Conservation (phyloP, 2,329 filamentous ascomycete species). For the Teratosphaeria zuluensis region DNA sequence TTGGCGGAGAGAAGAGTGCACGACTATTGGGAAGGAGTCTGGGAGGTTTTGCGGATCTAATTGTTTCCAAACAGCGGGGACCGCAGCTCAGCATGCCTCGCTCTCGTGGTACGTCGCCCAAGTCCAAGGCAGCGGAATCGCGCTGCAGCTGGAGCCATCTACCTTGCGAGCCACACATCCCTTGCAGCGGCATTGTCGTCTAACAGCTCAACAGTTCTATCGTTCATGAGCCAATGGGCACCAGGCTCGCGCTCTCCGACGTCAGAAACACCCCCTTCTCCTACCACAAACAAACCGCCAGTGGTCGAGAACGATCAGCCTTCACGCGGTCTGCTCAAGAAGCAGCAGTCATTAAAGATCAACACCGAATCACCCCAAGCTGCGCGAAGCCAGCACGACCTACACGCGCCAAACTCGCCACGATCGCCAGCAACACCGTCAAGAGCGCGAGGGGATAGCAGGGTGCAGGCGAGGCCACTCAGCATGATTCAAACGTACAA, state of each 20-base stretch:
- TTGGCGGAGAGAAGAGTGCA: not conserved
- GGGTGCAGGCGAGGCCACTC: conserved; percentile 57
- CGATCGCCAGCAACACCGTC: conserved; percentile 24
- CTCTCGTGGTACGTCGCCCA: conserved; percentile 22
- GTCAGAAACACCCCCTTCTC: conserved; percentile 11
- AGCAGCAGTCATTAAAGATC: conserved; percentile 13
- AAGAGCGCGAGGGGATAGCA: conserved; percentile 37
- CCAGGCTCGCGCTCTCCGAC: conserved; percentile 29
- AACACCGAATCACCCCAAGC: conserved; percentile 16
- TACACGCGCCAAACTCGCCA: conserved; percentile 29
- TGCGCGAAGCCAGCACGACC: conserved; percentile 10
- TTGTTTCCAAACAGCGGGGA: not conserved
- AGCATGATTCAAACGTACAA: conserved; percentile 83
- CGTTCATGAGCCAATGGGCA: conserved; percentile 78
- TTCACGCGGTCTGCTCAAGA: not conserved
- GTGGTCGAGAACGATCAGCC: not conserved
- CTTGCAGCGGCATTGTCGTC: conserved; percentile 1
- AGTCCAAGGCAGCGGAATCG: not conserved
- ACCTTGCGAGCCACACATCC: not conserved
- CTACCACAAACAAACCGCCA: conserved; percentile 8
- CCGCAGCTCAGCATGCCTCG: conserved; percentile 24
- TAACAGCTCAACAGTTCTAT: conserved; percentile 54
- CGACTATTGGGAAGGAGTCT: not conserved
- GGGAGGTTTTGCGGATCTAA: not conserved
- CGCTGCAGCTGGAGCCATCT: not conserved